These are phyloP conservation scores for Ganoderma resinaceum DNA, from an alignment of 1,284 basidiomycete species.

Conservation along the genomic window DNA sequence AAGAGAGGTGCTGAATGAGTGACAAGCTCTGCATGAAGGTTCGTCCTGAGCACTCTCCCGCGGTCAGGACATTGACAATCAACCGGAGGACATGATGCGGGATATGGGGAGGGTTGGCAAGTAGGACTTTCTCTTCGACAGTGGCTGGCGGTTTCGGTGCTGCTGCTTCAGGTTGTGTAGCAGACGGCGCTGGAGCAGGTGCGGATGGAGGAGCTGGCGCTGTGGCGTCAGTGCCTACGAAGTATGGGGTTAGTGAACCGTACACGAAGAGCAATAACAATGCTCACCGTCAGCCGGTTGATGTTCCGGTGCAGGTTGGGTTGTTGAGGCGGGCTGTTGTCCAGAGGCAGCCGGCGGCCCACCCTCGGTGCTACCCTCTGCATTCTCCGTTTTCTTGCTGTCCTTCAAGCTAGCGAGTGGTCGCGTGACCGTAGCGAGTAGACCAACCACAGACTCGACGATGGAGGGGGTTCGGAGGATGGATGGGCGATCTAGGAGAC, in stretches of 20 bases:
- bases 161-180: constrained; percentile 31
- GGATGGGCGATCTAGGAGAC: constrained; percentile 85
- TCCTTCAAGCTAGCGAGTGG: constrained; percentile 75
- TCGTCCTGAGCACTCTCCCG: constrained; percentile 93
- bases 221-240: background rate
- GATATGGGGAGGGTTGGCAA: constrained; percentile 81
- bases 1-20: constrained; percentile 90
- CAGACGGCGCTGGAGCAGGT: constrained; percentile 28
- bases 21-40: constrained; percentile 92
- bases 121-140: constrained; percentile 67
- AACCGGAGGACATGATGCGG: constrained; percentile 83
- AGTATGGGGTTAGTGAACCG: background rate
- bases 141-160: constrained; percentile 43
- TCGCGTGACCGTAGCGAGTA: constrained; percentile 87
- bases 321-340: constrained; percentile 19
- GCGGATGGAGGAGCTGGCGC: constrained; percentile 7
- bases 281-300: constrained; percentile 20
- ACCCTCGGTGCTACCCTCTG: constrained; percentile 17
- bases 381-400: constrained; percentile 43
- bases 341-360: constrained; percentile 22
- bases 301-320: constrained; percentile 8
- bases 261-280: background rate
- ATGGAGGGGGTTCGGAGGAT: constrained; percentile 88
- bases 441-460: constrained; percentile 88
- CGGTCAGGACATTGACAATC: constrained; percentile 93